Evolutionary conservation across 1,139 yeast species (phyloP), one percentile per base, ranked within the genome.

Genomic region (Candida tetrigidarum): DNA sequence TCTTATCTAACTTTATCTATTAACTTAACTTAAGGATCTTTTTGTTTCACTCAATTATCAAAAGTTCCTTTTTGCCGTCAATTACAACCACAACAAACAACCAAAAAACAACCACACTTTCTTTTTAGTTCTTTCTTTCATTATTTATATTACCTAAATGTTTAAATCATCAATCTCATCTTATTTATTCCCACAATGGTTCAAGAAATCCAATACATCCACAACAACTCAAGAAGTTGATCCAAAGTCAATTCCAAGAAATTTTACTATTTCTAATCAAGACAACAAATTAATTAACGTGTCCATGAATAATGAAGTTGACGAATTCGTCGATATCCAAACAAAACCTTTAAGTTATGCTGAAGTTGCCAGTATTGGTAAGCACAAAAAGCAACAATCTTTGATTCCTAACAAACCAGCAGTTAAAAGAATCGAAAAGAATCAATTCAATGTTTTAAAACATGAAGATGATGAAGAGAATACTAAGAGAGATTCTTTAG

Each of bases 341-440:
- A 59, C 56, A 49, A 62, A 64, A 43, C 66, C 66, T 46, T 63
- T 74, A 53, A 66, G 74, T 22, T 74, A 74, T 47, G 79, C 80
- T 12, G 78, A 74, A 51, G 79, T 66, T 28, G 78, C 79, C 11
- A 57, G 63, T 20, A 50, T 71, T 50, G 60, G 66, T 29, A 52
- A 54, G 44, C 46, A 57, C 44, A 45, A 51, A 27, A 42, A 39
- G 18, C 51, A 50, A 43, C 33, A 39, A 10, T 18, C 40, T 26
- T 9, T 28, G 18, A 40, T 39, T n/a, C n/a, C n/a, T n/a, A n/a
- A n/a, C 11, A 20, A 25, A 40, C 49, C 50, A 26, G 37, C 32
- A 16, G 46, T 41, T 14, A 44, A 32, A 38, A 16, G 35, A 16
- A 19, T 38, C n/a, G 38, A 39, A n/a, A 18, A 40, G 10, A 50